Percentiles rank a stretch among this genome's conserved stretches.
Conservation (phyloP, 352 stramenopile genomes). For the Phytophthora syringae region DNA sequence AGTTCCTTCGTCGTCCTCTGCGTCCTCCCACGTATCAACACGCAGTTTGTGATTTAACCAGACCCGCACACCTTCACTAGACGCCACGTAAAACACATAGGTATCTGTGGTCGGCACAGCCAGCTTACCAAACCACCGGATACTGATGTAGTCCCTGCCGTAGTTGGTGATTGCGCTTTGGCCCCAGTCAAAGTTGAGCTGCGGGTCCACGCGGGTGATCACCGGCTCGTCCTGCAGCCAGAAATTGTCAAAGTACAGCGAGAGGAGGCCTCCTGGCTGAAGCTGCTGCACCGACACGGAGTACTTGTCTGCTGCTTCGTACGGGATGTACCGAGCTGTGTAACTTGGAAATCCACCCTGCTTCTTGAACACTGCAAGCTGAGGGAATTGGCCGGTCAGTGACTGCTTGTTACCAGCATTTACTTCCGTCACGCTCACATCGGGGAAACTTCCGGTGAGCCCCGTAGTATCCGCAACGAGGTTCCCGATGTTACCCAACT, state of each 20-base stretch:
- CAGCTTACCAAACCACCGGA: conserved; percentile 96
- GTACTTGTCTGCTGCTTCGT: conserved; percentile 69
- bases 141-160: conserved; percentile 95
- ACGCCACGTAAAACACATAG: conserved; percentile 94
- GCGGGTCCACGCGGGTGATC: conserved; percentile 87
- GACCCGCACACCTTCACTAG: conserved; percentile 92
- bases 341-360: conserved; percentile 93
- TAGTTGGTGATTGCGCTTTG: conserved; percentile 92
- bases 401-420: conserved; percentile 70
- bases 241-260: conserved; percentile 96
- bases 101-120: conserved; percentile 72
- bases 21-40: conserved; percentile 91
- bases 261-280: conserved; percentile 86
- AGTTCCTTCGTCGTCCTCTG: conserved; percentile 48
- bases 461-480: conserved; percentile 48
- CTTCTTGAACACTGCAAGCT: conserved; percentile 89
- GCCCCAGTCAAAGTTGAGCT: conserved; percentile 91
- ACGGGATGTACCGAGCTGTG: conserved; percentile 89
- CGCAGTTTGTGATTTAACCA: conserved; percentile 94
- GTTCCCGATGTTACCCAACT: conserved; percentile 81
- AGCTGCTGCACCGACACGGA: conserved; percentile 93
- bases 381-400: conserved; percentile 80
- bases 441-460: conserved; percentile 67
- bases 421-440: conserved; percentile 65
- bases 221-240: conserved; percentile 94